These are phyloP conservation scores for Clonostachys byssicola DNA, from an alignment of 2,329 filamentous ascomycete genomes.

Conservation along the genomic window DNA sequence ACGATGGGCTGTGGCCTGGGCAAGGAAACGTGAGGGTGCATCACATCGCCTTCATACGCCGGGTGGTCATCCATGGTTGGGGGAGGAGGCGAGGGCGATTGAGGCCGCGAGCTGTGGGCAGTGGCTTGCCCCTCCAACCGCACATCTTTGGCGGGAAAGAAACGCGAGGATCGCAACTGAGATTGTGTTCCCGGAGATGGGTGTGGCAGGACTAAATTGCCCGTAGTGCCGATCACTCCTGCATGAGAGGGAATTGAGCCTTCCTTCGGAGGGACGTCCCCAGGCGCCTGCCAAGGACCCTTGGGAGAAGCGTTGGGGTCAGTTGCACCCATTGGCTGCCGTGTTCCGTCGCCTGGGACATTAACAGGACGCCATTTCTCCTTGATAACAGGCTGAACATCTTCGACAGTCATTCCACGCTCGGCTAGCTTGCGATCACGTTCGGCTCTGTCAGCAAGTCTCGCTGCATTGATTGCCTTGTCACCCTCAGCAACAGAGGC, in stretches of 20 bases:
- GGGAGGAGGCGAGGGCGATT: constrained; percentile 67
- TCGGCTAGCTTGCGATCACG: constrained; percentile 14
- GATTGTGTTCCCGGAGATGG: constrained; percentile 28
- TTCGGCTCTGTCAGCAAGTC: constrained; percentile 7
- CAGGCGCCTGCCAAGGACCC: constrained; percentile 20
- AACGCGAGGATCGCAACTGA: constrained; percentile 50
- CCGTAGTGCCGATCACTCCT: constrained; percentile 18
- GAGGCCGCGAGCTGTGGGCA: constrained; percentile 34
- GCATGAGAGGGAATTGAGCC: constrained; percentile 9
- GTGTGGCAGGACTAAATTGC: constrained; percentile 16
- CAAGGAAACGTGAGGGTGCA: constrained; percentile 64
- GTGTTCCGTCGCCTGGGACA: constrained; percentile 27
- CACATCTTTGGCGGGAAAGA: constrained; percentile 54
- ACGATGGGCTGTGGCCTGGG: constrained; percentile 72
- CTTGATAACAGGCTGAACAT: constrained; percentile 42
- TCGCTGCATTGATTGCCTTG: constrained; percentile 32
- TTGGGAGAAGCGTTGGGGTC: constrained; percentile 18
- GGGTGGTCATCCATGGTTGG: constrained; percentile 68
- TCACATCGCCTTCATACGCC: constrained; percentile 63
- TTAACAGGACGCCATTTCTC: constrained; percentile 49
- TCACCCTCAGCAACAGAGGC: constrained; percentile 39
- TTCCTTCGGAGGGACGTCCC: constrained; percentile 13
- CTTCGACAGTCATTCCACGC: constrained; percentile 35
- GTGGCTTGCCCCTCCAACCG: constrained; percentile 31
- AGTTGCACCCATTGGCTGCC: constrained; percentile 14